A percentile compares a stretch with the other conserved stretches of the same genome.
Evolutionary conservation across 305 asterid species (phyloP).

Genomic region (Plantago coronopus): DNA sequence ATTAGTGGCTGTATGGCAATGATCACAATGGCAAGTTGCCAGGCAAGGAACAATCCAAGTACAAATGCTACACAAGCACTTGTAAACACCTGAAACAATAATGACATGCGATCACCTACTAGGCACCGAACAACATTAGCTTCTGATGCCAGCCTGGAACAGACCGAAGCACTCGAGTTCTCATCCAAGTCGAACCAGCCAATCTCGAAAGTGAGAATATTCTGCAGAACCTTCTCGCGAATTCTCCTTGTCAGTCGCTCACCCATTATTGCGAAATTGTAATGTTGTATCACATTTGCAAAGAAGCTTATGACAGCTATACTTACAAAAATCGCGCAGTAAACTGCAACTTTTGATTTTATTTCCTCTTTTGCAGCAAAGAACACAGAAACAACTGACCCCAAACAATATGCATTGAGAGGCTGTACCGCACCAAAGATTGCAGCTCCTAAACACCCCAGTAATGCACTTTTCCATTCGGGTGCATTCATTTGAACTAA

Average conservation of each 20-base stretch:
- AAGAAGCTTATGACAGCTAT: slow-evolving; percentile 48
- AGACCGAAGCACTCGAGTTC: slow-evolving; percentile 61
- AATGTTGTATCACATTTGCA: slow-evolving; percentile 60
- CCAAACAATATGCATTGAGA: slow-evolving; percentile 54
- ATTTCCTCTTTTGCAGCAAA: slow-evolving; percentile 36
- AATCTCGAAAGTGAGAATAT: slow-evolving; percentile 56
- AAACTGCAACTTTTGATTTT: slow-evolving; percentile 44
- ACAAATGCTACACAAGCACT: slow-evolving; percentile 52
- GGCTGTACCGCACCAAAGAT: slow-evolving; percentile 53
- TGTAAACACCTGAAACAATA: slow-evolving; percentile 52
- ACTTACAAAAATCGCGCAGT: slow-evolving; percentile 33
- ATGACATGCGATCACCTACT: slow-evolving; percentile 62
- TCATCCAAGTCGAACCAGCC: slow-evolving; percentile 73
- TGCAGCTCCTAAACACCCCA: slow-evolving; percentile 51
- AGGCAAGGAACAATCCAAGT: slow-evolving; percentile 47
- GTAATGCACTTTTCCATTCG: slow-evolving; percentile 53
- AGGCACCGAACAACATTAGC: slow-evolving; percentile 56
- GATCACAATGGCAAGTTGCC: slow-evolving; percentile 65
- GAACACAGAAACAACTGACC: slow-evolving; percentile 53
- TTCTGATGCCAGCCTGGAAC: slow-evolving; percentile 54
- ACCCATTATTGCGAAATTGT: slow-evolving; percentile 67
- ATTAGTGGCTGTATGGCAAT: slow-evolving; percentile 66
- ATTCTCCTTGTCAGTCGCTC: slow-evolving; percentile 59
- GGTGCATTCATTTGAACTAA: slow-evolving; percentile 48
- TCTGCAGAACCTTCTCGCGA: slow-evolving; percentile 45